A percentile compares a stretch with the other conserved stretches of the same genome.
phyloP scores from a whole-genome alignment of 2,329 filamentous ascomycete genomes.

The Torrubiella hemipterigena region DNA sequence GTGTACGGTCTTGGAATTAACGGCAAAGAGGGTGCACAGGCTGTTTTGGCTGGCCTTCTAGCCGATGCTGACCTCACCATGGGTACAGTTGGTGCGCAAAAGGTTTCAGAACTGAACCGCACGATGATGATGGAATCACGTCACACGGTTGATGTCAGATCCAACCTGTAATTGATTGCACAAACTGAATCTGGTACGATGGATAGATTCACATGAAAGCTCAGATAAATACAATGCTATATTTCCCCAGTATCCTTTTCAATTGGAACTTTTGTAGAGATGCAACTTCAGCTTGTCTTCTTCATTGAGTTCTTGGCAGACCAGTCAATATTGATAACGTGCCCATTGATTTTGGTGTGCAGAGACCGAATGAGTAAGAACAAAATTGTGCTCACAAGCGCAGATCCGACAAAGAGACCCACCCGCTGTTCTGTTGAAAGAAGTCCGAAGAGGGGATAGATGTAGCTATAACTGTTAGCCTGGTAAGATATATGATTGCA shows the following conservation, averaged over 20 bases:
- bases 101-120: slow-evolving; percentile 22
- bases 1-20: slow-evolving; percentile 23
- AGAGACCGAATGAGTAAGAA: slow-evolving; percentile 58
- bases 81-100: slow-evolving; percentile 38
- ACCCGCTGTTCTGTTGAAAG: slow-evolving; percentile 54
- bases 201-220: too few relatives aligned
- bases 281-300: neutral
- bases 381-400: slow-evolving; percentile 57
- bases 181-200: neutral
- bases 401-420: slow-evolving; percentile 57
- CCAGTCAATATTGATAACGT: slow-evolving; percentile 25
- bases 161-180: slow-evolving; percentile 14
- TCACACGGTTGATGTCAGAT: slow-evolving; percentile 20
- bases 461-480: slow-evolving; percentile 45
- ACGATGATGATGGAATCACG: slow-evolving; percentile 18
- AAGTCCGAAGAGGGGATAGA: slow-evolving; percentile 72
- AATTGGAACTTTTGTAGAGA: neutral
- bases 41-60: slow-evolving; percentile 29
- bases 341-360: slow-evolving; percentile 56
- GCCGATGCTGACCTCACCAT: slow-evolving; percentile 39
- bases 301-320: slow-evolving; percentile 16
- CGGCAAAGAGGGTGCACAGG: slow-evolving; percentile 39
- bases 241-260: too few relatives aligned
- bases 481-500: neutral
- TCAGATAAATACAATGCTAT: too few relatives aligned